phyloP scores from a whole-genome alignment of 768 basidiomycete species.

The Russula sp. region DNA sequence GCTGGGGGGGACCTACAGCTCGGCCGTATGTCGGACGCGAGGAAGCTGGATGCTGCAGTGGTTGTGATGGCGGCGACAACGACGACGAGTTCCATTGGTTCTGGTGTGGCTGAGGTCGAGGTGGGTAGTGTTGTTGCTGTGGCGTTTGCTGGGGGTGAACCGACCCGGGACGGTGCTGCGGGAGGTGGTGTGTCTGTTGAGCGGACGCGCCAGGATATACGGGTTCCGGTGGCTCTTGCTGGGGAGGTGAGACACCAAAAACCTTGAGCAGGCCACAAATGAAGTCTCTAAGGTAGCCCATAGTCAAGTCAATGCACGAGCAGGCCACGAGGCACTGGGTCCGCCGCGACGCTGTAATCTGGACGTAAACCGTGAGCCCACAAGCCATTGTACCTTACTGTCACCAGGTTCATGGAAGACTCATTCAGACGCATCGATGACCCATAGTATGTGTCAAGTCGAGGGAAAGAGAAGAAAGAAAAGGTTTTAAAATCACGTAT shows the following conservation, averaged over 20 bases:
- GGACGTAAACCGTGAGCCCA: neutral
- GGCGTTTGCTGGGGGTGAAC: neutral
- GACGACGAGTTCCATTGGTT: neutral
- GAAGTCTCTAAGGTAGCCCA: slow-evolving; percentile 7
- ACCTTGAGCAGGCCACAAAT: slow-evolving; percentile 8
- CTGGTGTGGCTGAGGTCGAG: slow-evolving; percentile 24
- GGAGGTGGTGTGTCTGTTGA: slow-evolving; percentile 20
- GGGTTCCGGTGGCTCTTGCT: slow-evolving; percentile 4
- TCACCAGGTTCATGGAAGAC: neutral
- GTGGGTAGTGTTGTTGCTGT: slow-evolving; percentile 9
- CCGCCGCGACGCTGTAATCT: neutral
- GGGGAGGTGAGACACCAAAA: neutral
- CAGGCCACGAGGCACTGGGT: neutral
- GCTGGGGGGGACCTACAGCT: slow-evolving; percentile 14
- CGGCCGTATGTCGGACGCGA: slow-evolving; percentile 11
- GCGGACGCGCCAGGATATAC: neutral
- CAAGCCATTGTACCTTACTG: neutral
- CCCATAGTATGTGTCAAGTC: neutral
- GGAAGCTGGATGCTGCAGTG: neutral
- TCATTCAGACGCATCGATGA: neutral
- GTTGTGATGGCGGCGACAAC: neutral
- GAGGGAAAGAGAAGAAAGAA: neutral
- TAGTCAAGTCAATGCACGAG: neutral
- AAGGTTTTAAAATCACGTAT: neutral
- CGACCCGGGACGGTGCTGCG: slow-evolving; percentile 16